Conservation (phyloP, 2,329 filamentous ascomycete species). For the Pseudomassariella vexata region DNA sequence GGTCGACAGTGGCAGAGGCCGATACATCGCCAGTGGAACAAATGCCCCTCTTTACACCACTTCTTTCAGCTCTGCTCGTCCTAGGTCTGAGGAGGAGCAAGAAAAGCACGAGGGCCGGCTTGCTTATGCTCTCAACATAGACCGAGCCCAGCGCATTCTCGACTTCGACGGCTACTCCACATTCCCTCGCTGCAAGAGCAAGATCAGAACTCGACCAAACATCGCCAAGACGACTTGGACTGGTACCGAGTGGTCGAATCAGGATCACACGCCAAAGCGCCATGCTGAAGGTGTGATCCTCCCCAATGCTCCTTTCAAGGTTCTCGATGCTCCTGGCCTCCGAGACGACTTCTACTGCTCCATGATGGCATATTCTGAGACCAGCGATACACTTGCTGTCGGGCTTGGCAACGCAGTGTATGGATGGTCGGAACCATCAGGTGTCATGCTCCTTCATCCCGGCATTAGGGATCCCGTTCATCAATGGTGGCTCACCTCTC, state of each 20-base stretch:
- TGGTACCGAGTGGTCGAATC: conserved; percentile 33
- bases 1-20: conserved; percentile 58
- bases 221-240: conserved; percentile 34
- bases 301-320: conserved; percentile 72
- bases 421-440: conserved; percentile 75
- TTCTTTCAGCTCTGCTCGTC: conserved; percentile 36
- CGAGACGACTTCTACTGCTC: conserved; percentile 96
- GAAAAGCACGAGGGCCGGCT: conserved; percentile 69
- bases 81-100: conserved; percentile 50
- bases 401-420: conserved; percentile 77
- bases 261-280: conserved; percentile 9
- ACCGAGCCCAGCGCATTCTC: conserved; percentile 62
- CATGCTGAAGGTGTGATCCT: conserved; percentile 38
- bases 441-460: conserved; percentile 52
- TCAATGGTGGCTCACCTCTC: conserved; percentile 66
- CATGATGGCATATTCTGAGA: conserved; percentile 75
- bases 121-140: conserved; percentile 75
- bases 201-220: conserved; percentile 18
- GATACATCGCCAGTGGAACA: conserved; percentile 62
- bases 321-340: conserved; percentile 83
- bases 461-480: conserved; percentile 36
- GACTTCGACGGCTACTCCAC: conserved; percentile 36
- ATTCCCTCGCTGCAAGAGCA: conserved; percentile 20
- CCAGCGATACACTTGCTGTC: conserved; percentile 72
- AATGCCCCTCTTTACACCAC: conserved; percentile 62